Conservation (phyloP, 2,329 filamentous ascomycete species). For the Penicillium thymicola region DNA sequence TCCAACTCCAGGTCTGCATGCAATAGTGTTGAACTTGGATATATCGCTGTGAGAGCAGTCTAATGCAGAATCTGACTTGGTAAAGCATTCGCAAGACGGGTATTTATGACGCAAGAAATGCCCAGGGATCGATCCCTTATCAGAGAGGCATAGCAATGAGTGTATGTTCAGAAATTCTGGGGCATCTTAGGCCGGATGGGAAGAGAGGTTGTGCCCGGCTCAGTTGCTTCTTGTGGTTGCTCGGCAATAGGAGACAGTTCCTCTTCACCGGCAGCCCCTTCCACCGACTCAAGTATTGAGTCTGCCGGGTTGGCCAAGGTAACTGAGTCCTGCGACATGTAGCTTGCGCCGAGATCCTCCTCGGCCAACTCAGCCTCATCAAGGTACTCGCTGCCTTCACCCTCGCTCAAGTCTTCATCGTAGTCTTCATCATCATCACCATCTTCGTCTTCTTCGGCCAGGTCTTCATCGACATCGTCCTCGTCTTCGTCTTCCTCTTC, state of each 20-base stretch:
- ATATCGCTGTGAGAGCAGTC: constrained; percentile 13
- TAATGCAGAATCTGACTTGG: constrained; percentile 12
- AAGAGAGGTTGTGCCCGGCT: constrained; percentile 13
- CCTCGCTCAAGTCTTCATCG: constrained; percentile 48
- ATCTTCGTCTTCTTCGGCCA: constrained; percentile 45
- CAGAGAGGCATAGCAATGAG: neutral
- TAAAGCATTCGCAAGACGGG: constrained; percentile 11
- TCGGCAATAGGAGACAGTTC: constrained; percentile 16
- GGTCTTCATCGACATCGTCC: constrained; percentile 49
- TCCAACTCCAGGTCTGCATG: constrained; percentile 19
- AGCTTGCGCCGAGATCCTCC: constrained; percentile 36
- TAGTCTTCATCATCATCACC: constrained; percentile 48
- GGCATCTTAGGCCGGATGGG: constrained; percentile 21
- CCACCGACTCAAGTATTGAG: constrained; percentile 36
- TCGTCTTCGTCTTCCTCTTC: constrained; percentile 42
- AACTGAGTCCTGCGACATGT: constrained; percentile 38
- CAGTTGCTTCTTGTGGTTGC: constrained; percentile 4
- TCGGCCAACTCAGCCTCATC: constrained; percentile 49
- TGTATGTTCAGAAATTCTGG: constrained; percentile 14
- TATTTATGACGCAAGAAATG: constrained; percentile 9
- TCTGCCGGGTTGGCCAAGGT: constrained; percentile 48
- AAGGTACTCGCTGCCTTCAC: constrained; percentile 49
- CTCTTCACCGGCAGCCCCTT: constrained; percentile 35
- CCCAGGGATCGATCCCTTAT: neutral
- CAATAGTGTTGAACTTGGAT: constrained; percentile 23